Percentiles rank a stretch among this genome's conserved stretches.
Conservation (phyloP, 352 stramenopile species). For the Hyaloperonospora arabidopsidis region DNA sequence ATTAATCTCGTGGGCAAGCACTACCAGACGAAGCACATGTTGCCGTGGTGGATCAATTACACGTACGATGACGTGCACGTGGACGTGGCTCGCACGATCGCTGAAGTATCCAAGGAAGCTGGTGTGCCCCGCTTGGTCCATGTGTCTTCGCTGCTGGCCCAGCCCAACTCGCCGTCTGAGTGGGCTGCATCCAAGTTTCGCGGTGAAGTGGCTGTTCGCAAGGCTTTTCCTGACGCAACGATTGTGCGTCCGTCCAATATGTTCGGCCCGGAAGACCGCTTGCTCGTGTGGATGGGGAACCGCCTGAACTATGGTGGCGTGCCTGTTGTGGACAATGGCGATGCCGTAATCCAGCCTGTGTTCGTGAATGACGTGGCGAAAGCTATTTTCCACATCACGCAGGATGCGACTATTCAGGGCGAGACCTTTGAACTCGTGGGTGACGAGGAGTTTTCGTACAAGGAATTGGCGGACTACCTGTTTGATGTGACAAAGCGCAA, state of each 20-base stretch:
- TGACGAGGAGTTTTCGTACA: constrained; percentile 94
- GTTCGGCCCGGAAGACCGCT: constrained; percentile 92
- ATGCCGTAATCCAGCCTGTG: constrained; percentile 89
- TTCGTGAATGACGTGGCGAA: constrained; percentile 80
- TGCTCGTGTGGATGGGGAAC: constrained; percentile 89
- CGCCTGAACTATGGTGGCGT: constrained; percentile 67
- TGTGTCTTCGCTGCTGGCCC: constrained; percentile 72
- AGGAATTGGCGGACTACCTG: constrained; percentile 95
- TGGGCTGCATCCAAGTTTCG: constrained; percentile 84
- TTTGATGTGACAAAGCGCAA: constrained; percentile 86
- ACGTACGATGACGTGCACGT: constrained; percentile 95
- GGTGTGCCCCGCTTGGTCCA: constrained; percentile 73
- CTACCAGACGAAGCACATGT: constrained; percentile 94
- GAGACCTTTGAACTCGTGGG: constrained; percentile 94
- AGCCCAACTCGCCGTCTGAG: constrained; percentile 74
- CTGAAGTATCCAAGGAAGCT: constrained; percentile 72
- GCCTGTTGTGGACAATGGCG: constrained; percentile 91
- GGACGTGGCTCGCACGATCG: constrained; percentile 79
- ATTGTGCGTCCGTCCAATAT: constrained; percentile 93
- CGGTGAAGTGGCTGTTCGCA: constrained; percentile 78
- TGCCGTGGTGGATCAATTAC: constrained; percentile 92
- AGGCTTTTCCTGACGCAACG: constrained; percentile 91
- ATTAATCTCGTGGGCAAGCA: constrained; percentile 97
- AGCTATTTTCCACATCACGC: constrained; percentile 70
- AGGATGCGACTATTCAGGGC: constrained; percentile 84